Evolutionary conservation across 2,329 filamentous ascomycete species (phyloP).

Genomic region (Exophiala dermatitidis): DNA sequence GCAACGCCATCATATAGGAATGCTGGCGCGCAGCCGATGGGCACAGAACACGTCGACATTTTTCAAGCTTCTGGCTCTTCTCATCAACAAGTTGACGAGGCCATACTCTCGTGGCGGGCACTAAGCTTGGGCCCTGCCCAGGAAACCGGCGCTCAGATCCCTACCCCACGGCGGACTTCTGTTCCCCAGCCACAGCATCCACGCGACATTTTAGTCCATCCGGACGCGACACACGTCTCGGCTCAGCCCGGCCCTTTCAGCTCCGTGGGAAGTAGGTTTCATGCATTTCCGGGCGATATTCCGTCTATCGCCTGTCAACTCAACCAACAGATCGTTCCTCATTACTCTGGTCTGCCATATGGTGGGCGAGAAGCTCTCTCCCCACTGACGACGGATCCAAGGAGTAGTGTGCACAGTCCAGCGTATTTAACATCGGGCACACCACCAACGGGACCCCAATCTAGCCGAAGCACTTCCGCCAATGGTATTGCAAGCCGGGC

Average conservation of each 20-base stretch:
- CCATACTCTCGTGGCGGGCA: constrained; percentile 6
- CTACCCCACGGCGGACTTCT: constrained; percentile 7
- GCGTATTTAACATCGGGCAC: constrained; percentile 43
- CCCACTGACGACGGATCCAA: constrained; percentile 40
- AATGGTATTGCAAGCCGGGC: constrained; percentile 34
- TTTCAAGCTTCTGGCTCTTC: background rate
- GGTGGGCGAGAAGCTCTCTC: constrained; percentile 40
- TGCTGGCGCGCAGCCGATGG: background rate
- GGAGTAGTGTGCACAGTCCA: constrained; percentile 39
- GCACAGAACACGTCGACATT: background rate
- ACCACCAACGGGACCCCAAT: constrained; percentile 33
- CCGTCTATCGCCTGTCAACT: constrained; percentile 31
- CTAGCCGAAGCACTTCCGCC: constrained; percentile 40
- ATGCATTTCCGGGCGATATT: constrained; percentile 27
- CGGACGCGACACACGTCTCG: background rate
- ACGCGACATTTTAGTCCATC: background rate
- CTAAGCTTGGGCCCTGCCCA: constrained; percentile 10
- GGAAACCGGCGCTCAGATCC: background rate
- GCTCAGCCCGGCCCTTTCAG: constrained; percentile 25
- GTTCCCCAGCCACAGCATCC: constrained; percentile 6
- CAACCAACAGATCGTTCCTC: constrained; percentile 29
- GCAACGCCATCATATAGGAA: constrained; percentile 1
- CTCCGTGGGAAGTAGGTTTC: constrained; percentile 28
- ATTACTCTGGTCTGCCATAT: constrained; percentile 37
- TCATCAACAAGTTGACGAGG: constrained; percentile 6